phyloP scores from a whole-genome alignment of 345 rosid genomes.

The Pugionium cornutum region DNA sequence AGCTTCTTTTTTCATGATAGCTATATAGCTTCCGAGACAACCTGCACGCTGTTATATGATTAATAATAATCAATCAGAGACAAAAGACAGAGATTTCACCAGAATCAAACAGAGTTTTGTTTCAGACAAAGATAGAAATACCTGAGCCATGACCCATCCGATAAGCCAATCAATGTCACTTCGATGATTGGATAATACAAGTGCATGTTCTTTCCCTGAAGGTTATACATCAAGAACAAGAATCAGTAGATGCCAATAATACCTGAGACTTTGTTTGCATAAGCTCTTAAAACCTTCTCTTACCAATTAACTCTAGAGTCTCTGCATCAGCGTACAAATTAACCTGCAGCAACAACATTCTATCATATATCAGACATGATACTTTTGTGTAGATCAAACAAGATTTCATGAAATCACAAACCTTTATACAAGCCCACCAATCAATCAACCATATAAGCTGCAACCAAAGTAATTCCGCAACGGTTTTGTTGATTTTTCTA shows the following conservation, averaged over 20 bases:
- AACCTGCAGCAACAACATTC: slow-evolving; percentile 44
- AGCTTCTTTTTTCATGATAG: slow-evolving; percentile 56
- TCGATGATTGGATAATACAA: slow-evolving; percentile 54
- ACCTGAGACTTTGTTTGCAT: background rate
- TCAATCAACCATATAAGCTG: too few relatives aligned
- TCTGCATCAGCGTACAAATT: slow-evolving; percentile 54
- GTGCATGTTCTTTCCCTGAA: slow-evolving; percentile 69
- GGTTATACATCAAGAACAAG: slow-evolving; percentile 2
- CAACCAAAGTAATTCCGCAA: too few relatives aligned
- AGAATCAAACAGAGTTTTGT: too few relatives aligned
- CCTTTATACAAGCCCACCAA: too few relatives aligned
- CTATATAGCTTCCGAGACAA: slow-evolving; percentile 61
- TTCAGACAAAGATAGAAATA: slow-evolving; percentile 27
- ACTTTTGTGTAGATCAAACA: slow-evolving; percentile 7
- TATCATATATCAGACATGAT: slow-evolving; percentile 4
- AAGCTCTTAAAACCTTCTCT: slow-evolving; percentile 1
- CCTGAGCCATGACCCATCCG: slow-evolving; percentile 74
- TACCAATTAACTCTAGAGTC: slow-evolving; percentile 51
- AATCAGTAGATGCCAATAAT: background rate
- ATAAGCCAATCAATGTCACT: slow-evolving; percentile 64
- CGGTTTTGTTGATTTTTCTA: too few relatives aligned
- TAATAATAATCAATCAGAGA: slow-evolving; percentile 31
- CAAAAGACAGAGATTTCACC: slow-evolving; percentile 32
- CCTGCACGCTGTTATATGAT: slow-evolving; percentile 56
- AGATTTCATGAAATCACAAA: too few relatives aligned